Percentiles rank a stretch among this genome's conserved stretches.
Evolutionary conservation across 2,329 filamentous ascomycete species (phyloP).

Genomic region (Bertia moriformis): DNA sequence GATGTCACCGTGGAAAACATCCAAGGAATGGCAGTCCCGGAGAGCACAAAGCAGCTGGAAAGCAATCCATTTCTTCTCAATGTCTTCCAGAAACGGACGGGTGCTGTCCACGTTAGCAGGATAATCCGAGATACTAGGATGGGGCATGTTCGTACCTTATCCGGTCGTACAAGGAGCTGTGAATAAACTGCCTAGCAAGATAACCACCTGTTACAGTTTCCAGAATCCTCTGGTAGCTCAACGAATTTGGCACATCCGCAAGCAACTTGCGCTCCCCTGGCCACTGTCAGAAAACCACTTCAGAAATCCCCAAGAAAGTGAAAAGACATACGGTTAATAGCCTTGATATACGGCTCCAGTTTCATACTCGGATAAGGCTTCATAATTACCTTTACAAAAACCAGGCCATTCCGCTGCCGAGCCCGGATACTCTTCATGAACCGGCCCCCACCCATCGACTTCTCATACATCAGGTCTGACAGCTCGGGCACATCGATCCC

Average conservation of each 20-base stretch:
- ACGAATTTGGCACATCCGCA: constrained; percentile 73
- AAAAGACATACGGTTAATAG: constrained; percentile 53
- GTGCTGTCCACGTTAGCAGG: constrained; percentile 43
- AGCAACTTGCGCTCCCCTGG: constrained; percentile 67
- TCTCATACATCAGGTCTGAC: constrained; percentile 79
- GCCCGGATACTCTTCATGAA: constrained; percentile 96
- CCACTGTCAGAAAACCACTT: constrained; percentile 5
- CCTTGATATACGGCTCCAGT: constrained; percentile 63
- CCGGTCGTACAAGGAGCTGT: constrained; percentile 92
- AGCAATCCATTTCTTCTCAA: constrained; percentile 97
- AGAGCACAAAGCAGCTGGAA: constrained; percentile 89
- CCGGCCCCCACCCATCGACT: constrained; percentile 74
- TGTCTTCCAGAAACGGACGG: constrained; percentile 86
- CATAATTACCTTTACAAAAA: constrained; percentile 85
- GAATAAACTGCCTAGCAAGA: constrained; percentile 84
- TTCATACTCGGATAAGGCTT: constrained; percentile 78
- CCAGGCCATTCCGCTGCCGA: constrained; percentile 75
- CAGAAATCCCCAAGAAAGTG: not conserved
- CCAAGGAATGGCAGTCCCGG: constrained; percentile 75
- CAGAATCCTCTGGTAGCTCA: constrained; percentile 78
- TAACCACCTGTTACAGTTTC: constrained; percentile 88
- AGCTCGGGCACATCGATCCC: constrained; percentile 91
- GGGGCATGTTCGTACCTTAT: constrained; percentile 24
- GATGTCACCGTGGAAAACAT: constrained; percentile 93
- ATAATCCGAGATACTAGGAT: constrained; percentile 15